Base-by-base conservation (phyloP, 768 basidiomycete genomes). In the Asterophora lycoperdoides region DNA sequence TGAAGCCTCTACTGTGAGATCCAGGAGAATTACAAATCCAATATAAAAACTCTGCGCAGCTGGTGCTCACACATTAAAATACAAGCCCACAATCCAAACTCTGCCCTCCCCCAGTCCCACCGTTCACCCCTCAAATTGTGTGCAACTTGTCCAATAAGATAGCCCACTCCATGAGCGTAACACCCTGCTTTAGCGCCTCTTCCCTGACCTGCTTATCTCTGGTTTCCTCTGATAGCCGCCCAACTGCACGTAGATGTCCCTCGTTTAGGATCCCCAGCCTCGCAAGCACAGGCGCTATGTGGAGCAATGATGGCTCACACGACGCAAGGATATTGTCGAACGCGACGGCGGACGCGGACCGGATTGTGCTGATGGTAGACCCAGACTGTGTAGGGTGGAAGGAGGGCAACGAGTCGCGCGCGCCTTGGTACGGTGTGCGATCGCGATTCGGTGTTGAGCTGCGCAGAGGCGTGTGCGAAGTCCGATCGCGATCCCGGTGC, bases 101-200 rank as follows among this genome's bases (percentile, higher is more conserved):
- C 23, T 26, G 8, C 4, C 23, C 23, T 26, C 7, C 3, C 14
- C 8, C n/a, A n/a, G n/a, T n/a, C n/a, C n/a, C n/a, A n/a, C n/a
- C n/a, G n/a, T n/a, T 3, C 4, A 3, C 20, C 20, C 5, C 26
- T 41, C 40, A 41, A 41, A 41, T 23, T 23, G 14, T 23, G 14
- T 76, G 78, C 53, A 86, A 61, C 58, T 69, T 79, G 64, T 89
- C 86, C 49, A 89, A 63, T 56, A 89, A 68, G 57, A 88, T 84
- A 17, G 86, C 86, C 86, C 86, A 89, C 57, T 89, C 86, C 66
- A 89, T 70, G 7, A 86, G 73, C 0, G 84, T 86, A 43, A 89
- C 70, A 1, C 86, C 86, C 56, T 77, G 69, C 59, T 68, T 78
- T 64, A 89, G 59, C 46, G 84, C 86, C 55, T 81, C 82, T 56